Evolutionary conservation across 257 asterid genomes (phyloP).

Genomic region (Echium plantagineum): DNA sequence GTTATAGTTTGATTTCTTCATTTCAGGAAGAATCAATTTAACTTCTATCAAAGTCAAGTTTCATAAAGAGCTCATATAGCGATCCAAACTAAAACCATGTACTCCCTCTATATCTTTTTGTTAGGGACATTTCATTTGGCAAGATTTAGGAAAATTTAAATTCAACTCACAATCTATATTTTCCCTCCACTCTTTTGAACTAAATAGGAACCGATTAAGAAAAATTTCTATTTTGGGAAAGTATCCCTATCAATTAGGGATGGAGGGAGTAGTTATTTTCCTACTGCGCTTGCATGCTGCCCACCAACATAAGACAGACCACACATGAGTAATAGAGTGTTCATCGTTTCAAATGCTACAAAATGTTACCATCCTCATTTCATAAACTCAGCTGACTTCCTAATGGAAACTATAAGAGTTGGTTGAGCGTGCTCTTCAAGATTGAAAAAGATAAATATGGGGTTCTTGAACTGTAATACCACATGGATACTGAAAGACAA

Average conservation of each 20-base stretch:
- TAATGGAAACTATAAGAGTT: neutral
- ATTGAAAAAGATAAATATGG: neutral
- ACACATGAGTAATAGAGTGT: no score
- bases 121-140: no score
- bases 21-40: no score
- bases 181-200: no score
- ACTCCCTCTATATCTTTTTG: no score
- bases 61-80: neutral
- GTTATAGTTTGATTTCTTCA: neutral
- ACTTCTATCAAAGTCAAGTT: neutral
- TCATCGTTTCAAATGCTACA: neutral
- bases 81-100: neutral
- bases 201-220: no score
- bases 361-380: neutral
- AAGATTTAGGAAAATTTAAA: no score
- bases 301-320: no score
- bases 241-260: no score
- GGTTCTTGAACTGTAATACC: neutral
- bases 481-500: slow-evolving; percentile 1
- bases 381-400: neutral
- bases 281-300: neutral
- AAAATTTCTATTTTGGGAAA: no score
- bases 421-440: neutral
- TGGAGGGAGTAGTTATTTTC: neutral
- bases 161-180: no score